A percentile compares a stretch with the other conserved stretches of the same genome.
These are phyloP conservation scores for Trichomonascaceae sp. DNA, from an alignment of 1,139 yeast genomes.

Conservation along the genomic window DNA sequence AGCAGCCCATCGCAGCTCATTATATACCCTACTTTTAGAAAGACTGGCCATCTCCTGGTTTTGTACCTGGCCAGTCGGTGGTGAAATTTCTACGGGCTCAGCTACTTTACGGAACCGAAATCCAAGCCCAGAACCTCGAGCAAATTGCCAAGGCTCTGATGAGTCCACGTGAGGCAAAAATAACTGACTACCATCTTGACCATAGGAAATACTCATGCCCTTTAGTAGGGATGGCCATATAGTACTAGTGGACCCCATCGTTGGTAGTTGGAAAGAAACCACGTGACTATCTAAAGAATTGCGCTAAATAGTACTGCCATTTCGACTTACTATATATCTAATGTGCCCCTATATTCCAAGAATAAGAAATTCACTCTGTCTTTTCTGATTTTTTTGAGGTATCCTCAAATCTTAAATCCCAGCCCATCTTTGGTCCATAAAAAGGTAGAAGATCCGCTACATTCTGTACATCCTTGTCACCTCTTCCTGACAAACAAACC, in stretches of 20 bases:
- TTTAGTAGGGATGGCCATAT: background rate
- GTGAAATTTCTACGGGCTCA: constrained; percentile 10
- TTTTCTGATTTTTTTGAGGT: background rate
- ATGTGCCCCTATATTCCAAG: background rate
- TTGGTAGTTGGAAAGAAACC: background rate
- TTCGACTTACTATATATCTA: background rate
- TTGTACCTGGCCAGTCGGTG: constrained; percentile 6
- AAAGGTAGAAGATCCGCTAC: constrained; percentile 91
- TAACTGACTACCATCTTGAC: constrained; percentile 22
- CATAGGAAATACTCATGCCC: constrained; percentile 14
- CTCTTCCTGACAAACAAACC: constrained; percentile 93
- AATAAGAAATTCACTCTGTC: background rate
- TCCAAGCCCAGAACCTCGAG: constrained; percentile 21
- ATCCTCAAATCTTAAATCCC: constrained; percentile 83
- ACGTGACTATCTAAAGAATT: background rate
- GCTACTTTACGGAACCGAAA: constrained; percentile 14
- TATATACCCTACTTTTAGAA: background rate
- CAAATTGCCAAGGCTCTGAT: constrained; percentile 21
- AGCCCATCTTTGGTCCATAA: constrained; percentile 83
- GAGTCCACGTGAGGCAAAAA: constrained; percentile 16
- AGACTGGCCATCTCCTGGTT: background rate
- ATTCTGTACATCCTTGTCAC: constrained; percentile 97
- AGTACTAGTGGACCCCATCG: background rate
- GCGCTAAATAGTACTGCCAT: background rate
- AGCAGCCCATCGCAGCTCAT: constrained; percentile 6